A percentile compares a stretch with the other conserved stretches of the same genome.
These are phyloP conservation scores for Pleurotus salmoneostramineus DNA, from an alignment of 768 basidiomycete genomes.

Conservation along the genomic window DNA sequence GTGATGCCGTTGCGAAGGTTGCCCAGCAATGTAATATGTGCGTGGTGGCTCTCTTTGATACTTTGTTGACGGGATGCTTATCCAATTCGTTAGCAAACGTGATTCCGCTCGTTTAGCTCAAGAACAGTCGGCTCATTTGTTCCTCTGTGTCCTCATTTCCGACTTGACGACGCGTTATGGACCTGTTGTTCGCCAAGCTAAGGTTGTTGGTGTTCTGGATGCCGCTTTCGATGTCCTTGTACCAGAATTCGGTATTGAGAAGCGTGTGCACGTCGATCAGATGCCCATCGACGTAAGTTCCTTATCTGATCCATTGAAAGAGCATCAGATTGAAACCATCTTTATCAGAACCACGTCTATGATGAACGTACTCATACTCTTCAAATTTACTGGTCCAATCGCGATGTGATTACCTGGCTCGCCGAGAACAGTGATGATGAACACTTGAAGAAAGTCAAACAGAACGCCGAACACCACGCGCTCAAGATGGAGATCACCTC, in stretches of 20 bases:
- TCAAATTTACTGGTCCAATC: slow-evolving; percentile 93
- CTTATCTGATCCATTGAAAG: neutral
- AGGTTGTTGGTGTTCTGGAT: slow-evolving; percentile 93
- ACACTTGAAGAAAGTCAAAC: slow-evolving; percentile 91
- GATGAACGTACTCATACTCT: slow-evolving; percentile 93
- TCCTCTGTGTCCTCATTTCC: slow-evolving; percentile 90
- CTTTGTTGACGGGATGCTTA: slow-evolving; percentile 4
- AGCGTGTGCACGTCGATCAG: slow-evolving; percentile 97
- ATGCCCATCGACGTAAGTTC: slow-evolving; percentile 91
- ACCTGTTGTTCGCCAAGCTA: slow-evolving; percentile 92
- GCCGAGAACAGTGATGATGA: slow-evolving; percentile 96
- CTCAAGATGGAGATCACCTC: slow-evolving; percentile 89
- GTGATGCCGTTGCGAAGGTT: slow-evolving; percentile 95
- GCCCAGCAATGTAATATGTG: slow-evolving; percentile 99
- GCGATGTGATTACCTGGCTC: slow-evolving; percentile 93
- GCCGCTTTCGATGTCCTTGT: slow-evolving; percentile 96
- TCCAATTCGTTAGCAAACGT: slow-evolving; percentile 56
- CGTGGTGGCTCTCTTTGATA: slow-evolving; percentile 19
- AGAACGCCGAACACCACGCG: slow-evolving; percentile 88
- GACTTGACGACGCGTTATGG: slow-evolving; percentile 95
- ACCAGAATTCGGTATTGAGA: slow-evolving; percentile 98
- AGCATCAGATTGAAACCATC: slow-evolving; percentile 9
- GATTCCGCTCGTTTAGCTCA: slow-evolving; percentile 91
- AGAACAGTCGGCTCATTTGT: slow-evolving; percentile 94
- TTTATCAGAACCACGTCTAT: slow-evolving; percentile 81